Percentiles rank a stretch among this genome's conserved stretches.
These are phyloP conservation scores for Nemania diffusa DNA, from an alignment of 2,329 filamentous ascomycete species.

Conservation along the genomic window DNA sequence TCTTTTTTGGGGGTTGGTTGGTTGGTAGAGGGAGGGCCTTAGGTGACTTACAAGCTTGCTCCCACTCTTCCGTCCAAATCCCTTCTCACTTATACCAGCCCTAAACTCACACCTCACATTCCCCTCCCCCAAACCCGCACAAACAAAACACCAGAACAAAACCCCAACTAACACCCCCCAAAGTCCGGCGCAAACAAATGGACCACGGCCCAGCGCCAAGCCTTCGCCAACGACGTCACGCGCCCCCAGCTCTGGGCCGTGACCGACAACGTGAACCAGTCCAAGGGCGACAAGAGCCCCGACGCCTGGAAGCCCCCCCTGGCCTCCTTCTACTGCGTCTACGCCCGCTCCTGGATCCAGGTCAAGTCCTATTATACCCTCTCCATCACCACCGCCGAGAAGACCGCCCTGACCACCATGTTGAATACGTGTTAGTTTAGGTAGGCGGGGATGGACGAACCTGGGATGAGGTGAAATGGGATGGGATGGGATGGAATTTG, in stretches of 20 bases:
- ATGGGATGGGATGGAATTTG: too few relatives aligned
- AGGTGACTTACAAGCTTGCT: neutral
- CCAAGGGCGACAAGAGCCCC: constrained; percentile 78
- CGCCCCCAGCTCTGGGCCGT: constrained; percentile 83
- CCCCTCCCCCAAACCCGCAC: neutral
- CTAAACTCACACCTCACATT: too few relatives aligned
- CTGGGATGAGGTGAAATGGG: neutral
- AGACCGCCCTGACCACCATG: constrained; percentile 73
- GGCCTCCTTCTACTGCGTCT: constrained; percentile 77
- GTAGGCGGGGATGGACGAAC: neutral
- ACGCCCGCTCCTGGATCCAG: constrained; percentile 79
- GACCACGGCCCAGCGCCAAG: constrained; percentile 73
- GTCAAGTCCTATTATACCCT: constrained; percentile 80
- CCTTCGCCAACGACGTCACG: constrained; percentile 80
- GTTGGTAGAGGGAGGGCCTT: too few relatives aligned
- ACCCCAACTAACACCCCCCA: constrained; percentile 44
- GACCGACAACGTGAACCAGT: constrained; percentile 78
- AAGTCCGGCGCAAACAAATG: constrained; percentile 75
- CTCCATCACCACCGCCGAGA: constrained; percentile 77
- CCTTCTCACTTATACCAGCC: neutral
- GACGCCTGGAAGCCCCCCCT: constrained; percentile 81
- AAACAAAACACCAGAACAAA: neutral
- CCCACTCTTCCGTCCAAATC: neutral
- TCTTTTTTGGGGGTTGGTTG: neutral
- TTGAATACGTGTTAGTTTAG: constrained; percentile 64